Evolutionary conservation across 768 basidiomycete genomes (phyloP), one percentile per base, ranked within the genome.

Genomic region (Inosperma sp.): DNA sequence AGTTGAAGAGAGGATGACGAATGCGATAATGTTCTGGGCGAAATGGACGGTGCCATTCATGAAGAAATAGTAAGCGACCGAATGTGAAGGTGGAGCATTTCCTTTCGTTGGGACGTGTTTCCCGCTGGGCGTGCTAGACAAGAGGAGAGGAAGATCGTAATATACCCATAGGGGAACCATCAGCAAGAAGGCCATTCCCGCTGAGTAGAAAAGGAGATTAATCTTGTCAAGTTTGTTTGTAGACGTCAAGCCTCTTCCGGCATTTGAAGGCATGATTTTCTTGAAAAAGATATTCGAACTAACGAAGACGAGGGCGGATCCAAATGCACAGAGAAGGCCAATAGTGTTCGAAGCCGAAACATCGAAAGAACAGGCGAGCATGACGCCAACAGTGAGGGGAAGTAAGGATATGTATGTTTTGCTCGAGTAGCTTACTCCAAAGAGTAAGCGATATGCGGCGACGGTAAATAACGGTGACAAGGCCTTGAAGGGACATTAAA

Each of bases 281-380:
- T 99, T 99, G 80, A 95, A 97, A 68, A 94, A 96, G 60, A 99
- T 98, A 69, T 99, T 99, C 56, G 93, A 94, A 59, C 87, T 88
- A 55, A 99, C 96, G 65, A 99, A 98, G 57, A 99, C 84, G 51
- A 99, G 71, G 25, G 96, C 96, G 9, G 93, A 96, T 13, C 95
- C 95, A 62, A 99, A 93, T 3, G 96, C 95, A 67, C 90, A 96
- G 22, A 96, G 72, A n/a, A 99, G 70, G 10, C 96, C 96, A 22
- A 86, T 70, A 16, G 80, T 67, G 64, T 93, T 94, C 41, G 93
- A 94, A 3, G 84, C 83, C 1, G 91, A 89, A 51, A 95, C 71
- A 68, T 96, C 94, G 64, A 90, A 94, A 8, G 93, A 92, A 68
- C 88, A 95, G 31, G 93, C 94, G 56, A 99, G 77, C 93, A 98